A percentile compares a stretch with the other conserved stretches of the same genome.
phyloP scores from a whole-genome alignment of 2,329 filamentous ascomycete species.

The Alternaria sp. region DNA sequence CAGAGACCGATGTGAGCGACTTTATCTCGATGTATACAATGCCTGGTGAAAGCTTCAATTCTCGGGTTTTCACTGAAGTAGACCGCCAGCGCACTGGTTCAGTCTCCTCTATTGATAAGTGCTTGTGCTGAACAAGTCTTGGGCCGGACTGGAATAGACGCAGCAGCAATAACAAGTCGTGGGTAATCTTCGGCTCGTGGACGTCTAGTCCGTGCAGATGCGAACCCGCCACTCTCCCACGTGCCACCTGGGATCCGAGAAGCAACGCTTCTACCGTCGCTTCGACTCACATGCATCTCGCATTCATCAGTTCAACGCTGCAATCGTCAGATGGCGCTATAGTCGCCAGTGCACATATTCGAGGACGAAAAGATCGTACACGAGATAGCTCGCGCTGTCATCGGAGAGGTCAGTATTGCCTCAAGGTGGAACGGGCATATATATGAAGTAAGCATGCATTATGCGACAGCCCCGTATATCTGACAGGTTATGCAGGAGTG shows the following conservation, averaged over 20 bases:
- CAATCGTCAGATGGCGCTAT: background rate
- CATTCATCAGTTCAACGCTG: background rate
- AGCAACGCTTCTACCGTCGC: background rate
- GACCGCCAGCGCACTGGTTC: background rate
- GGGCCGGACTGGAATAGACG: background rate
- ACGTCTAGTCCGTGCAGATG: background rate
- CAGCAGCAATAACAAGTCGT: background rate
- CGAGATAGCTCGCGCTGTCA: background rate
- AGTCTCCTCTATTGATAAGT: background rate
- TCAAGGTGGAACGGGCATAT: background rate
- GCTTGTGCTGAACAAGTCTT: background rate
- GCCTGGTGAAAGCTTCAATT: background rate
- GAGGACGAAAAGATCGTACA: background rate
- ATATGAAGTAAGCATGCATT: background rate
- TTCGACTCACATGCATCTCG: background rate
- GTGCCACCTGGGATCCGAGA: background rate
- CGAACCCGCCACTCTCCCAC: background rate
- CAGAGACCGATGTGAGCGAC: background rate
- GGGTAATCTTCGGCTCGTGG: background rate
- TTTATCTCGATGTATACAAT: background rate
- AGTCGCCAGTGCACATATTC: background rate
- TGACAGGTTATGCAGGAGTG: background rate
- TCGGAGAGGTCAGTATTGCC: background rate
- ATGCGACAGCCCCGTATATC: background rate
- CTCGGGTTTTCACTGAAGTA: background rate